Conservation (phyloP, 495 filamentous ascomycete genomes). For the Cladorrhinum samala region DNA sequence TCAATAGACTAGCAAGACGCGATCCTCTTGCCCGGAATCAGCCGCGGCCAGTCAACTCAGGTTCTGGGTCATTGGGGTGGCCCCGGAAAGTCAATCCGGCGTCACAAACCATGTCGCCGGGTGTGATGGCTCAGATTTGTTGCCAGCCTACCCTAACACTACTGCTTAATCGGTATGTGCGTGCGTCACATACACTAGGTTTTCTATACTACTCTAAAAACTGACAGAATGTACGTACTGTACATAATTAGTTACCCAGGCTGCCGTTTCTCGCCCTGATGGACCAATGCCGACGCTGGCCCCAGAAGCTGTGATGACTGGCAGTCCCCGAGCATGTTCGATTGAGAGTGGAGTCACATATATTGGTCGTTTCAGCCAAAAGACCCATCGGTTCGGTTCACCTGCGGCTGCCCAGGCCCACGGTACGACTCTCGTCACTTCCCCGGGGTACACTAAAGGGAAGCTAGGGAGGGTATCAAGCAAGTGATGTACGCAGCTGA, state of each 20-base stretch:
- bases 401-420: neutral
- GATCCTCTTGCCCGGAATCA: neutral
- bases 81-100: neutral
- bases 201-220: too few relatives aligned
- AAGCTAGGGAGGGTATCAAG: neutral
- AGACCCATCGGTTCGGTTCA: neutral
- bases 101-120: neutral
- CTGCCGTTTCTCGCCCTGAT: neutral
- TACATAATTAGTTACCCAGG: too few relatives aligned
- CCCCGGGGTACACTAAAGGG: neutral
- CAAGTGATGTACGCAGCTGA: neutral
- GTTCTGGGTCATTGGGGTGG: neutral
- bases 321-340: neutral
- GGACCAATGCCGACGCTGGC: neutral
- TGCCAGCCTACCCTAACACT: too few relatives aligned
- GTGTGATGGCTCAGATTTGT: too few relatives aligned
- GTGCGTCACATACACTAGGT: too few relatives aligned
- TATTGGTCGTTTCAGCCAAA: neutral
- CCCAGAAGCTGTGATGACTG: neutral
- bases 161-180: too few relatives aligned
- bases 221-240: too few relatives aligned
- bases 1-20: neutral
- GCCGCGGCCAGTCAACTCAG: neutral
- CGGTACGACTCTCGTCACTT: neutral
- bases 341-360: neutral